A percentile compares a stretch with the other conserved stretches of the same genome.
Conservation (phyloP, 495 filamentous ascomycete species). For the Cercophora newfieldiana region DNA sequence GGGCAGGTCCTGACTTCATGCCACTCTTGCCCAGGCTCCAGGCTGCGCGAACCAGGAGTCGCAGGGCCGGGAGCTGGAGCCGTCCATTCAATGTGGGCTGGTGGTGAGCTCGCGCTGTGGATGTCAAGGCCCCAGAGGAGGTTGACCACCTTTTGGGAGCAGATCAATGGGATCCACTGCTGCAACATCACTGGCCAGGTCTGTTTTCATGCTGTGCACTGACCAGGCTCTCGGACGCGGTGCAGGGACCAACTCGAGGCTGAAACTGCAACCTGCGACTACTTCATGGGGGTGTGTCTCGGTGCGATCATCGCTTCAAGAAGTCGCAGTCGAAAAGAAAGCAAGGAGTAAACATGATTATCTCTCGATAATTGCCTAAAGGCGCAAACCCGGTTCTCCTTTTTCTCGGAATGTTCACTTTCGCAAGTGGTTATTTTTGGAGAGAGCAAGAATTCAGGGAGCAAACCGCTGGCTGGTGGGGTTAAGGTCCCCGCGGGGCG, state of each 20-base stretch:
- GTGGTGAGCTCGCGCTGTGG: not conserved
- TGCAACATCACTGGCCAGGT: not conserved
- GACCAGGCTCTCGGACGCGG: slow-evolving; percentile 15
- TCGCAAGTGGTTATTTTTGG: not conserved
- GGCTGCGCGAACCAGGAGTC: slow-evolving; percentile 16
- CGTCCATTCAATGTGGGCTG: not conserved
- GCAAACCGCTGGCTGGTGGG: not conserved
- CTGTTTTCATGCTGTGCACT: not conserved
- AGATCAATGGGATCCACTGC: slow-evolving; percentile 8
- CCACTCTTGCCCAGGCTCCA: not conserved
- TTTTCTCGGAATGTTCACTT: not conserved
- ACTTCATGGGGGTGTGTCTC: slow-evolving; percentile 15
- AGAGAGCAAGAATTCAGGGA: not conserved
- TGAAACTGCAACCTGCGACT: slow-evolving; percentile 21
- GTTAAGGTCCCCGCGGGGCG: not conserved
- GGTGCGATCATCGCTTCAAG: slow-evolving; percentile 1
- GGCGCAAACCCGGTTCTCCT: not conserved
- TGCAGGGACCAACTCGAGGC: slow-evolving; percentile 24
- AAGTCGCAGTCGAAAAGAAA: not conserved
- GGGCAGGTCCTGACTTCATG: slow-evolving; percentile 1
- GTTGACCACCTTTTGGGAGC: not conserved
- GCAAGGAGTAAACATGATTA: slow-evolving; percentile 5
- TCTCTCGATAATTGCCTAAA: not conserved
- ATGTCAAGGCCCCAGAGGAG: not conserved
- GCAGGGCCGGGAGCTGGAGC: slow-evolving; percentile 8